Evolutionary conservation across 2,329 filamentous ascomycete species (phyloP).

Genomic region (Cytospora schulzeri): DNA sequence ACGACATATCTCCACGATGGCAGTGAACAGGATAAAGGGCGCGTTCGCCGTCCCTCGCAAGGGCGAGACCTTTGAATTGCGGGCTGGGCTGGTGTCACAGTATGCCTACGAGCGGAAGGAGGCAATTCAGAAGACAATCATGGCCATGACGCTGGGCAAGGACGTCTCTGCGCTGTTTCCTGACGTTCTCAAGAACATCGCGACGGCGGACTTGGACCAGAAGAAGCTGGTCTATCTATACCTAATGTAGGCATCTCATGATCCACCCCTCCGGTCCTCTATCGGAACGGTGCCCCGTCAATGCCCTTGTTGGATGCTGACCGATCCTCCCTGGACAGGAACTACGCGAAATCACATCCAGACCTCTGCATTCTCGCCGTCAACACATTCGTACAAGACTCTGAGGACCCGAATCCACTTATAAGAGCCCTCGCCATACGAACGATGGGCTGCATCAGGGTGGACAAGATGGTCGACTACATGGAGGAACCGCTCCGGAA

Average conservation of each 20-base stretch:
- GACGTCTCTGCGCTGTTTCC: slow-evolving; percentile 97
- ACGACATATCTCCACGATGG: slow-evolving; percentile 60
- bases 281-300: slow-evolving; percentile 17
- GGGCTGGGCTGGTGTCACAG: slow-evolving; percentile 93
- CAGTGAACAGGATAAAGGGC: slow-evolving; percentile 92
- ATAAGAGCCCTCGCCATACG: slow-evolving; percentile 93
- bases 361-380: slow-evolving; percentile 98
- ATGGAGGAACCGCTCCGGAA: slow-evolving; percentile 98
- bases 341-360: slow-evolving; percentile 98
- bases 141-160: slow-evolving; percentile 99
- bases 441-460: slow-evolving; percentile 97
- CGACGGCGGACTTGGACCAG: slow-evolving; percentile 90
- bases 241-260: slow-evolving; percentile 69
- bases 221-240: slow-evolving; percentile 99
- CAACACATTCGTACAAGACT: slow-evolving; percentile 98
- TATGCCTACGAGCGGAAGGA: slow-evolving; percentile 99
- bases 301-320: slow-evolving; percentile 29
- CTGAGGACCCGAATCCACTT: slow-evolving; percentile 95
- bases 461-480: slow-evolving; percentile 99
- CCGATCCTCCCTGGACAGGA: slow-evolving; percentile 58
- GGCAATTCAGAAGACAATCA: slow-evolving; percentile 99
- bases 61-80: slow-evolving; percentile 96
- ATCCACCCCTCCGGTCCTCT: background rate
- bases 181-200: slow-evolving; percentile 98
- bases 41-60: slow-evolving; percentile 92